Conservation (phyloP, 352 stramenopile genomes). For the Phytophthora sansomeana region DNA sequence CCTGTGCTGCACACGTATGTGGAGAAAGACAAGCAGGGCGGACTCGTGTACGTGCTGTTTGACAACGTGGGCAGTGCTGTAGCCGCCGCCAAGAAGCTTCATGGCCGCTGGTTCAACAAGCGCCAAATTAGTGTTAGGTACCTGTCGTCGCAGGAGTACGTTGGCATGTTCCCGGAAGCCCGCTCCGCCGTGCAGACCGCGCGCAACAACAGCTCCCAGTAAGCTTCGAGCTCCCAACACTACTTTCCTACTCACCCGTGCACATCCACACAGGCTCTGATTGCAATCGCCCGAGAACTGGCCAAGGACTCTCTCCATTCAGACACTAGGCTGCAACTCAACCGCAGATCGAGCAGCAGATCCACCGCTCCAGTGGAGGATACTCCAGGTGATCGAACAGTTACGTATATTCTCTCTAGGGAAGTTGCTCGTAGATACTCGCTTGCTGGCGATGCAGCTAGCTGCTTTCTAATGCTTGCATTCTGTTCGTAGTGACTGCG, state of each 20-base stretch:
- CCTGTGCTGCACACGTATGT: slow-evolving; percentile 82
- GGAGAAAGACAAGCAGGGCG: slow-evolving; percentile 85
- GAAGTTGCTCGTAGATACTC: slow-evolving; percentile 18
- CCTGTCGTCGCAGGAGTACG: slow-evolving; percentile 87
- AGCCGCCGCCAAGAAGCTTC: slow-evolving; percentile 75
- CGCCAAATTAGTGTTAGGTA: slow-evolving; percentile 91
- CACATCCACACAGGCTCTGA: slow-evolving; percentile 36
- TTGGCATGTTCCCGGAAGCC: slow-evolving; percentile 88
- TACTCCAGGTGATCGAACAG: slow-evolving; percentile 27
- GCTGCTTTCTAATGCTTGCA: slow-evolving; percentile 38
- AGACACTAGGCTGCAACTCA: slow-evolving; percentile 4
- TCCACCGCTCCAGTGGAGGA: neutral
- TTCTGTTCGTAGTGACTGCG: slow-evolving; percentile 40
- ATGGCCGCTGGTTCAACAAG: slow-evolving; percentile 93
- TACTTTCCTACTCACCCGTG: slow-evolving; percentile 39
- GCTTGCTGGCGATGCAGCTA: slow-evolving; percentile 25
- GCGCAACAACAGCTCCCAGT: slow-evolving; percentile 44
- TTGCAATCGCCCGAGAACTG: neutral
- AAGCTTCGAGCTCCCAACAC: slow-evolving; percentile 32
- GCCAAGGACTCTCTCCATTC: neutral
- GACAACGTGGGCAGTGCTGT: slow-evolving; percentile 57
- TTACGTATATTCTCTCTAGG: slow-evolving; percentile 16
- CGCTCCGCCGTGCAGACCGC: slow-evolving; percentile 75
- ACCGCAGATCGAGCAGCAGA: neutral
- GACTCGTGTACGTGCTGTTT: slow-evolving; percentile 91